Evolutionary conservation across 73 alveolate species (phyloP).

Genomic region (Uronychia binucleata): DNA sequence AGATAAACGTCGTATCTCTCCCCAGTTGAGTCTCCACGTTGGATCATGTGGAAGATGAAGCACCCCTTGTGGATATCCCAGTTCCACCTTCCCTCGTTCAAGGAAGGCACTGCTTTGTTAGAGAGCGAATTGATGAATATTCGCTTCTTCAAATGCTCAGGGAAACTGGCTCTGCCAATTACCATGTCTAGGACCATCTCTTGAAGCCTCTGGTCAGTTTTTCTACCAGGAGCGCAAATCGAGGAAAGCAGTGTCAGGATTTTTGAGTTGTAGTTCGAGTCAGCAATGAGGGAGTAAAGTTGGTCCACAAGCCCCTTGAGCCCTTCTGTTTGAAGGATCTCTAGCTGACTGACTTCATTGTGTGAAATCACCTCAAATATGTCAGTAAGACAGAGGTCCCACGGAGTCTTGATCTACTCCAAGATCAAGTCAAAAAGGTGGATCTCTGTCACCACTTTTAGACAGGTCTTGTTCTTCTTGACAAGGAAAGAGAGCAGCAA

Average conservation of each 20-base stretch:
- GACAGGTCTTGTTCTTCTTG: not conserved
- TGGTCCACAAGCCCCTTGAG: not conserved
- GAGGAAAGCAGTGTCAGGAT: not conserved
- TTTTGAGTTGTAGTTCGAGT: not conserved
- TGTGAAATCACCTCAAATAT: not conserved
- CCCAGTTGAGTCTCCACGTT: not conserved
- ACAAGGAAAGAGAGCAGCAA: not conserved
- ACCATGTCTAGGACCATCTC: slow-evolving; percentile 2
- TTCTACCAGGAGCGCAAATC: not conserved
- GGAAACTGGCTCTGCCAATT: not conserved
- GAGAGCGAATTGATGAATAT: not conserved
- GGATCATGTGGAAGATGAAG: not conserved
- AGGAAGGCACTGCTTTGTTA: not conserved
- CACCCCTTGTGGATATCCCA: not conserved
- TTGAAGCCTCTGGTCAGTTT: not conserved
- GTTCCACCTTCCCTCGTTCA: not conserved
- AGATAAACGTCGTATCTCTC: not conserved
- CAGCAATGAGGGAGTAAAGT: not conserved
- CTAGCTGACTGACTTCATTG: not conserved
- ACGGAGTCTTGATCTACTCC: not conserved
- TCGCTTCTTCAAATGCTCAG: not conserved
- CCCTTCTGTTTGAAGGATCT: slow-evolving; percentile 5
- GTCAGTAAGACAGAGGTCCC: slow-evolving; percentile 10
- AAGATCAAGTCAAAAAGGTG: slow-evolving; percentile 1
- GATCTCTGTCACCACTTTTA: not conserved